Base-by-base conservation (phyloP, 1,284 basidiomycete species). In the Cryptococcus maquisensis region DNA sequence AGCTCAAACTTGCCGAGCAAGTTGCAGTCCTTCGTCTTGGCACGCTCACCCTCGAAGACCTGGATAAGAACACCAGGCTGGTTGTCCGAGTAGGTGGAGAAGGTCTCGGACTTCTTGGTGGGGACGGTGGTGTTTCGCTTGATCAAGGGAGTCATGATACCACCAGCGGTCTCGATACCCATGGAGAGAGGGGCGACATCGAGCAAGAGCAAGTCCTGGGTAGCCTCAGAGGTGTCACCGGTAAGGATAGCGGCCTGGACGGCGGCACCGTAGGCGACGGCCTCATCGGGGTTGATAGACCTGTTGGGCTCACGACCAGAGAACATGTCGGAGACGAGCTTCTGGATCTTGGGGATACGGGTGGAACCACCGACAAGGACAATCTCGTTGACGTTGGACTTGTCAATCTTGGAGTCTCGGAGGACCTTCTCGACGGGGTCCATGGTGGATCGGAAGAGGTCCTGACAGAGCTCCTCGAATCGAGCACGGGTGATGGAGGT, bases 371-470 rank as follows among this genome's bases (percentile, higher is more conserved):
- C 93, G 70, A 98, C 95, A 61, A 98, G 83, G 74, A 98, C 93
- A 65, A 98, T 95, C 77, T 98, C 72, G 83, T 97, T 86, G 47
- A 98, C 93, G 82, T 96, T 96, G 85, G 96, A 91, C 65, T 88
- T 87, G 67, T 90, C 79, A 72, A 98, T 95, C 84, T 97, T 97
- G 66, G 94, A 88, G 79, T 98, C 95, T 51, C 90, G 88, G 72
- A 98, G 87, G 65, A 98, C 94, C 82, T 96, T 96, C 83, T 98
- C 93, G 69, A 98, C 93, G 61, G 95, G 95, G 75, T 98, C 93
- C 75, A 98, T 85, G 55, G 95, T 98, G 71, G 86, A 84, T 64
- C 90, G 89, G 92, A 98, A 98, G 74, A 96, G 84, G 75, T 95
- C 93, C 77, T 93, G 89, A 82, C 91, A 95, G 59, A 98, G 82